Evolutionary conservation across 192 early-diverging fungal species (phyloP), one percentile per base, ranked within the genome.

Genomic region (Coemansia sp.): DNA sequence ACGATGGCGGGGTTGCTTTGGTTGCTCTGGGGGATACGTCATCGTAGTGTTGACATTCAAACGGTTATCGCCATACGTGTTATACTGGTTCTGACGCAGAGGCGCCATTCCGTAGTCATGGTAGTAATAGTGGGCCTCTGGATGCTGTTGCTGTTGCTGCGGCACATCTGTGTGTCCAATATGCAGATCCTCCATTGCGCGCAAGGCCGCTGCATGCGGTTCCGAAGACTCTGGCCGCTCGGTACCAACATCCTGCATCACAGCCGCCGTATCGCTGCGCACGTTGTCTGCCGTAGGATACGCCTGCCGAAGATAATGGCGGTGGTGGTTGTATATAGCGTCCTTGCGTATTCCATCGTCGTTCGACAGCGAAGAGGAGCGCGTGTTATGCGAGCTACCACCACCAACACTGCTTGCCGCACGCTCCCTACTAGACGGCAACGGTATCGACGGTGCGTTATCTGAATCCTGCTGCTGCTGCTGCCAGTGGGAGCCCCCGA

Each of bases 311-410:
- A 63, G 41, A n/a, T 50, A 61, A 16, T 64, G 63, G 15, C 53
- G 68, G 45, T 70, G 68, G 40, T 71, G 70, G 70, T 65, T 65
- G 48, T 65, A 53, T 23, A 64, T 60, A 7, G 70, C 70, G 50
- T 65, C 70, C n/a, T 15, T 64, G 39, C 47, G 70, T 18, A 49
- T 37, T 32, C 39, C 42, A 19, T 49, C 63, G 9, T 49, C 39
- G 52, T 37, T 63, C n/a, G 39, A 56, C 43, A 37, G 7, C 0
- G 65, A 10, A 16, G 57, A 56, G 5, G 53, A 21, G 8, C 52
- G 52, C 13, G 52, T 54, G 32, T 32, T 32, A 54, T 54, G 41
- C 18, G 45, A 41, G 59, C 38, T 47, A 26, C 61, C 53, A 40
- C 15, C 32, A 2, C 32, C 32, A 32, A 4, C 32, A 32, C 32